Percentiles rank a stretch among this genome's conserved stretches.
phyloP scores from a whole-genome alignment of 2,329 filamentous ascomycete genomes.

The Ophiostoma perfectum region DNA sequence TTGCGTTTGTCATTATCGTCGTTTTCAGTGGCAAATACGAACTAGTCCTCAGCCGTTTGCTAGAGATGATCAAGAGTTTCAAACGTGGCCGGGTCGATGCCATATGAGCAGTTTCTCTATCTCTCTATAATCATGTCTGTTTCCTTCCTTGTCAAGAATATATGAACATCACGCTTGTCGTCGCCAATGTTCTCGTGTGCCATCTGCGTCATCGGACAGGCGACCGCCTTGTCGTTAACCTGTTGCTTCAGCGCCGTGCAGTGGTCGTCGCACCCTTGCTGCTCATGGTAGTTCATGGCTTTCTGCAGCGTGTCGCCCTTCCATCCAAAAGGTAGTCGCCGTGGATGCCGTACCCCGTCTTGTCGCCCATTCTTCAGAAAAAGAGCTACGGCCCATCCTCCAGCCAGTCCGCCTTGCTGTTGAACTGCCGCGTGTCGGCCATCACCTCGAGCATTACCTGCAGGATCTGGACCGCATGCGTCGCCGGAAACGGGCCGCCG shows the following conservation, averaged over 20 bases:
- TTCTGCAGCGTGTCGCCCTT: conserved; percentile 27
- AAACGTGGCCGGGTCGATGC: no score
- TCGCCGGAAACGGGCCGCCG: conserved; percentile 27
- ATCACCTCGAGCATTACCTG: conserved; percentile 29
- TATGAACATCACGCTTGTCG: conserved; percentile 20
- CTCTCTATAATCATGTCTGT: no score
- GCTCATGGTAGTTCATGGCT: conserved; percentile 29
- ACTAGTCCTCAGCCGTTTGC: no score
- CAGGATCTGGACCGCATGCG: conserved; percentile 28
- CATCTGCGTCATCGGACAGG: conserved; percentile 28
- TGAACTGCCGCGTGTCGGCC: conserved; percentile 31
- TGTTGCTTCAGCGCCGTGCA: conserved; percentile 27
- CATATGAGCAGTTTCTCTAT: no score
- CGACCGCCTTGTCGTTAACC: conserved; percentile 26
- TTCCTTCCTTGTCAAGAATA: no score
- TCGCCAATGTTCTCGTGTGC: conserved; percentile 27
- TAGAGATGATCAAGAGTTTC: no score
- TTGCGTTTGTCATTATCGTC: no score
- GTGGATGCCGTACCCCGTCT: conserved; percentile 28
- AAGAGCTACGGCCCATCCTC: conserved; percentile 34
- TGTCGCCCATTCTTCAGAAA: conserved; percentile 29
- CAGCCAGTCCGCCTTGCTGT: conserved; percentile 35
- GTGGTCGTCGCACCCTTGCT: conserved; percentile 28
- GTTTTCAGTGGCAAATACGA: no score
- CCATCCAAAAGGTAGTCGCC: conserved; percentile 29